Conservation (phyloP, 1,284 basidiomycete species). For the Apiotrichum akiyoshidainum region DNA sequence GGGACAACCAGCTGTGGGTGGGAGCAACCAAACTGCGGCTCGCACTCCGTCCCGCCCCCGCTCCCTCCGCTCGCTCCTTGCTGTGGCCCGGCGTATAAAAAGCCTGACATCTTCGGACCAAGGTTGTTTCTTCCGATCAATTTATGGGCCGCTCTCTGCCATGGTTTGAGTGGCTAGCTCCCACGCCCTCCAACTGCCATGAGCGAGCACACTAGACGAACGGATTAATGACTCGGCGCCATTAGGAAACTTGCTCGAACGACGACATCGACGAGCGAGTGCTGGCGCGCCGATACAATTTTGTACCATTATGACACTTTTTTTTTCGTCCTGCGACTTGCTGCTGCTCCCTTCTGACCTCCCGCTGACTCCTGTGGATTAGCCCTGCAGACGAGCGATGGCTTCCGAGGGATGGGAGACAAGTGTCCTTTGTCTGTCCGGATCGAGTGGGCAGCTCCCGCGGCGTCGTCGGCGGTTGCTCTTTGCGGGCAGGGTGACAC, state of each 20-base stretch:
- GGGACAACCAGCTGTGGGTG: too few relatives aligned
- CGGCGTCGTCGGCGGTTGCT: too few relatives aligned
- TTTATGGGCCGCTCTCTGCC: conserved; percentile 41
- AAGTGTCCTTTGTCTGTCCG: too few relatives aligned
- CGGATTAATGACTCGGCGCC: conserved; percentile 50
- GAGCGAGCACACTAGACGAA: conserved; percentile 44
- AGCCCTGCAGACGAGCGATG: not conserved
- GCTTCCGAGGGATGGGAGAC: too few relatives aligned
- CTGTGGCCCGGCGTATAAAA: too few relatives aligned
- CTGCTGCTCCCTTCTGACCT: not conserved
- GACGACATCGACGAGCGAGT: conserved; percentile 25
- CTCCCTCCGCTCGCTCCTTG: not conserved
- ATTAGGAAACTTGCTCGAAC: conserved; percentile 42
- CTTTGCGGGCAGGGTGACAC: too few relatives aligned
- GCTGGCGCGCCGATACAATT: conserved; percentile 47
- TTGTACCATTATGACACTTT: not conserved
- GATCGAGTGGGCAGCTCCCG: too few relatives aligned
- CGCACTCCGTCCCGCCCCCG: conserved; percentile 2
- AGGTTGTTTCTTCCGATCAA: conserved; percentile 30
- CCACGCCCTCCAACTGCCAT: conserved; percentile 14
- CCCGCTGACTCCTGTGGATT: not conserved
- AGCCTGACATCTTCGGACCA: not conserved
- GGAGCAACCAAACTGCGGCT: not conserved
- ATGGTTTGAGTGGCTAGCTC: conserved; percentile 11
- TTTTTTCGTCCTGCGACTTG: not conserved